These are phyloP conservation scores for Trichoderma pleuroti DNA, from an alignment of 2,329 filamentous ascomycete species.

Conservation along the genomic window DNA sequence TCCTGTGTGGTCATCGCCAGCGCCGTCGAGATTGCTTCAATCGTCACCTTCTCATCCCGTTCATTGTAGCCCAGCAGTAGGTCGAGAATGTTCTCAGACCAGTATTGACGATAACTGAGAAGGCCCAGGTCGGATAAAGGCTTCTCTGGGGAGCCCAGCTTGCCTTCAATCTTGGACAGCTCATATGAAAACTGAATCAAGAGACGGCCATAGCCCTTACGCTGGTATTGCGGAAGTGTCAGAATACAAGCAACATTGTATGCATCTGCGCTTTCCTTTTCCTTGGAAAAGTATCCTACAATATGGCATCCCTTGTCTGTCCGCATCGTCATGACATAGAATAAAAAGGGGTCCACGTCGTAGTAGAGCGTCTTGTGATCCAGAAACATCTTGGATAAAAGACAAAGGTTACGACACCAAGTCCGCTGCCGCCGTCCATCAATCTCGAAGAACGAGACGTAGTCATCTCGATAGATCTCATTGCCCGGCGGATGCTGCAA, in stretches of 20 bases:
- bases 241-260: conserved; percentile 99
- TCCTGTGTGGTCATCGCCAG: conserved; percentile 97
- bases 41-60: conserved; percentile 68
- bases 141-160: conserved; percentile 94
- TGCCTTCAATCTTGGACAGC: conserved; percentile 89
- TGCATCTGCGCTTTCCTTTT: conserved; percentile 93
- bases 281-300: conserved; percentile 99
- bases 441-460: conserved; percentile 95
- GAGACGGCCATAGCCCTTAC: conserved; percentile 87
- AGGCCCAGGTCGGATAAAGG: conserved; percentile 90
- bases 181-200: conserved; percentile 98
- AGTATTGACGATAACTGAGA: conserved; percentile 93
- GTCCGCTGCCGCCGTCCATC: conserved; percentile 91
- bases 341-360: conserved; percentile 97
- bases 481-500: conserved; percentile 92
- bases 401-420: conserved; percentile 93
- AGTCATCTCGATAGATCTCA: conserved; percentile 94
- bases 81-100: conserved; percentile 92
- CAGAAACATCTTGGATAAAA: conserved; percentile 92
- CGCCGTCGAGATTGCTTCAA: conserved; percentile 74
- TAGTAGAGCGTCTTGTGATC: conserved; percentile 99
- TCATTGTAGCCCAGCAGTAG: conserved; percentile 72
- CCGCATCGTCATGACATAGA: conserved; percentile 94
- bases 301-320: conserved; percentile 89
- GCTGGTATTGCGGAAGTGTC: conserved; percentile 92